Base-by-base conservation (phyloP, 1,139 yeast genomes). In the Blastobotrys malaysiensis region DNA sequence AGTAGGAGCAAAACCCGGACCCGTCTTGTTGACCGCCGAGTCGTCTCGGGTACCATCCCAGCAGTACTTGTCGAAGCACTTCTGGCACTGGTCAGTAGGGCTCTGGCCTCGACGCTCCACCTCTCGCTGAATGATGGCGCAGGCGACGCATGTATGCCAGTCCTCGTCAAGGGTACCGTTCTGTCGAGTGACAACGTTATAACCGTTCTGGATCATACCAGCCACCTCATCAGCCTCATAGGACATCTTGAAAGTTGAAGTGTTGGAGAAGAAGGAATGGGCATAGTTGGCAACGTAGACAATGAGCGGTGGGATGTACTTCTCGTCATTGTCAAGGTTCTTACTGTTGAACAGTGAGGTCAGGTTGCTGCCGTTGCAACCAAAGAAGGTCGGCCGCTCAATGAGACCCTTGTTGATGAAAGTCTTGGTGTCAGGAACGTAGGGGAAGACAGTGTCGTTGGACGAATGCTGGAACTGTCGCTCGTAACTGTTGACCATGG, bases 61-160 rank as follows among this genome's bases (percentile, higher is more conserved):
- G 72, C 97, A 91, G 72, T 90, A 91, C 46, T 76, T 77, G 48
- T 75, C 69, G 69, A 90, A 88, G 69, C 97, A 91, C 54, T 74
- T 61, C 63, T 81, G 73, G 76, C 97, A 91, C 68, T 88, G 95
- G 1, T 79, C 84, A 14, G 90, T 80, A 60, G 86, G 86, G 18
- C 80, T 76, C 50, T 79, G 73, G 45, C 84, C 84, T 54, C 79
- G 73, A 66, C 95, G 79, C 73, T 90, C 95, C 65, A 86, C 86
- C 52, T 84, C 82, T 69, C 97, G 83, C 71, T 90, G 85, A 57
- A 90, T 77, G 52, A 90, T 81, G 7, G 97, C 97, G 75, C 98
- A 91, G 1, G 91, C 89, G 52, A 90, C 81, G 76, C 98, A 91
- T 11, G 86, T 79, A 49, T 81, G 77, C 86, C 91, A 91, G 53